Base-by-base conservation (phyloP, 2,329 filamentous ascomycete genomes). In the Cercospora canescens region DNA sequence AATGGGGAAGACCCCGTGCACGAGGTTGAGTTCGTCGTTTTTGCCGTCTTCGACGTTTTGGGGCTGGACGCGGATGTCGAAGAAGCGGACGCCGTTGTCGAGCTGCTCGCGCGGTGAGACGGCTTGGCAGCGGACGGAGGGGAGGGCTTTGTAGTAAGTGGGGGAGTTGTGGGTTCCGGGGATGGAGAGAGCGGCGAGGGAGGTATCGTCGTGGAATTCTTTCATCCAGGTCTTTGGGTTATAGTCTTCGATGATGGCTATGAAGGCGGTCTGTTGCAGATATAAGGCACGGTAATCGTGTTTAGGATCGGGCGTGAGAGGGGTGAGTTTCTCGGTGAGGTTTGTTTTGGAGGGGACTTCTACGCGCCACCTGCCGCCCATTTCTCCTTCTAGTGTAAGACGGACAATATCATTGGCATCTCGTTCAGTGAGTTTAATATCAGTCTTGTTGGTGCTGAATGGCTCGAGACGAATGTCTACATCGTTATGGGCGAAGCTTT, bases 101-200 rank as follows among this genome's bases (percentile, higher is more conserved):
- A 99, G 87, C 79, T 99, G 95, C 61, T 90, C 87, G 57, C 84
- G 83, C 5, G 96, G 85, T 67, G 87, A 84, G 18, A 94, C 92
- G 35, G 91, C 89, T 81, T 99, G 95, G 79, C 95, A 98, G 41
- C 95, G 91, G 39, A 98, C 95, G 1, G 93, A 96, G 1, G 95
- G 95, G 5, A 97, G 86, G 12, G 95, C 94, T 57, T 87, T 86
- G 82, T 96, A 86, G 80, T 87, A 90, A 9, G 94, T 96, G 6
- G 95, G 92, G 18, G 91, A 92, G 81, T 99, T 98, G 83, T 99
- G 95, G 0, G 95, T 97, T 69, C 95, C 95, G 0, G 95, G 95
- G 69, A 98, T 95, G 58, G 91, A 95, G 58, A 99, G 87, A 2
- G 90, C 86, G 1, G 92, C 91, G 4, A 98, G 83, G 1, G 92